Conservation (phyloP, 225 moss, liverwort and hornwort species). For the Rhytidiadelphus loreus region DNA sequence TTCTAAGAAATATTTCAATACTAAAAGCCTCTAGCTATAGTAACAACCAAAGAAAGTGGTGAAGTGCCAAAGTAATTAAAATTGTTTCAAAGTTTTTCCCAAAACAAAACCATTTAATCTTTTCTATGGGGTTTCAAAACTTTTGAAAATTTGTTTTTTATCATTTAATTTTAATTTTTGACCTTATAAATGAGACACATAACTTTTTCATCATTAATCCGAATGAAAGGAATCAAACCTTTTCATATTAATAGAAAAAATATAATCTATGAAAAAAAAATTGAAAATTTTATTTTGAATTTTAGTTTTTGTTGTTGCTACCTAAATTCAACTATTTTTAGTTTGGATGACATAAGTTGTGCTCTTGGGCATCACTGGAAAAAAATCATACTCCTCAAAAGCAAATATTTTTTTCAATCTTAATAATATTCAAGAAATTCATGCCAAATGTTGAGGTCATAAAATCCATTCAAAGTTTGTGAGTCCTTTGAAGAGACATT, state of each 20-base stretch:
- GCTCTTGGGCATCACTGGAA: fast-evolving
- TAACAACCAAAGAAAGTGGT: background rate
- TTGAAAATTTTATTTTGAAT: background rate
- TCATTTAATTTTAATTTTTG: background rate
- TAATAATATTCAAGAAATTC: background rate
- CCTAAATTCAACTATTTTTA: background rate
- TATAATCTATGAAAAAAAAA: background rate
- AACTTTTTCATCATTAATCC: background rate
- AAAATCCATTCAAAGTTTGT: too few relatives aligned
- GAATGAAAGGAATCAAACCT: background rate
- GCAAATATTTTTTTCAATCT: background rate
- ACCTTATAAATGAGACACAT: fast-evolving
- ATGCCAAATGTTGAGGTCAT: background rate
- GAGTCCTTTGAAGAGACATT: fast-evolving
- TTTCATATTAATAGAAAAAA: background rate
- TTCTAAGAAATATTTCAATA: background rate
- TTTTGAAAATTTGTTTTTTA: background rate
- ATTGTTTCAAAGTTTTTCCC: background rate
- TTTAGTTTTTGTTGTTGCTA: background rate
- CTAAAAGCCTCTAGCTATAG: background rate
- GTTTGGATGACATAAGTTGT: background rate
- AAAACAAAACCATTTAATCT: background rate
- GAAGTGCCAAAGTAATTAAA: background rate
- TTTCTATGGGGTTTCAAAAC: background rate
- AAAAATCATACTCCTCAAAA: background rate